A percentile compares a stretch with the other conserved stretches of the same genome.
phyloP scores from a whole-genome alignment of 345 rosid genomes.

The Eucalyptus pauciflora region DNA sequence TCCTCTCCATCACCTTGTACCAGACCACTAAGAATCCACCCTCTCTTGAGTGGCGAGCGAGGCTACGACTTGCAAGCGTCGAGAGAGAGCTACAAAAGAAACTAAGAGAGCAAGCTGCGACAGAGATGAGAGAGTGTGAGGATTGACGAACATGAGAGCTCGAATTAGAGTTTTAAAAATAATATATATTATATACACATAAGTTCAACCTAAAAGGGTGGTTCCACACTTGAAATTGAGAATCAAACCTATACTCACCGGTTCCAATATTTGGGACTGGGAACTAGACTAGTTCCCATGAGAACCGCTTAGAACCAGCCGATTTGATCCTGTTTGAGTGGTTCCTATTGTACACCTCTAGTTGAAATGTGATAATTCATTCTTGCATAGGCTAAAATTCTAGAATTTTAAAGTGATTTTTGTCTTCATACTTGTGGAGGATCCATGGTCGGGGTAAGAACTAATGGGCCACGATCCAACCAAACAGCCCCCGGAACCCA shows the following conservation, averaged over 20 bases:
- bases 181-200: accelerated
- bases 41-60: neutral
- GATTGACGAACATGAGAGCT: neutral
- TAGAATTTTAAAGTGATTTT: neutral
- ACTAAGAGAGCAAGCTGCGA: neutral
- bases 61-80: neutral
- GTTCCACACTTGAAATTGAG: accelerated
- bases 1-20: neutral
- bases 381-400: too few relatives aligned
- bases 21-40: neutral
- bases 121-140: neutral
- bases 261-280: accelerated
- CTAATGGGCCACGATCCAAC: neutral
- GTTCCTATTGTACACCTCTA: neutral
- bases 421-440: neutral
- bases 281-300: too few relatives aligned
- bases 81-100: neutral
- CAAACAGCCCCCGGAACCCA: too few relatives aligned
- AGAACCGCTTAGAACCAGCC: accelerated
- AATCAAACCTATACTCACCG: accelerated
- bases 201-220: accelerated
- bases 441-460: neutral
- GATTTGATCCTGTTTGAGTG: accelerated
- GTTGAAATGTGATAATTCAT: neutral
- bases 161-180: neutral